phyloP scores from a whole-genome alignment of 768 basidiomycete species.

The Inosperma sp. region DNA sequence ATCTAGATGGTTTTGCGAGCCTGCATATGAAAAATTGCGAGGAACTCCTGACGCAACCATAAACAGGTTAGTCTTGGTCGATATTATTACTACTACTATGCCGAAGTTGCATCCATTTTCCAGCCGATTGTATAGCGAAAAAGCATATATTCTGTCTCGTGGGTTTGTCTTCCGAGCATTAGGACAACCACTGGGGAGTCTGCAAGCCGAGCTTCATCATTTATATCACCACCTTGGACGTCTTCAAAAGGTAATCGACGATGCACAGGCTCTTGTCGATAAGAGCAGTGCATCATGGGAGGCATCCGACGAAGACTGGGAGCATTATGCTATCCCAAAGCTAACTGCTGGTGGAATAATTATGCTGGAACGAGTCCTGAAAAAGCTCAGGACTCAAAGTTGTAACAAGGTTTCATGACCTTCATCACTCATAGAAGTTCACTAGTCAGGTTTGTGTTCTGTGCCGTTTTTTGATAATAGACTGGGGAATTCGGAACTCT shows the following conservation, averaged over 20 bases:
- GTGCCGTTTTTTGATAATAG: no score
- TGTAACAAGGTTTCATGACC: no score
- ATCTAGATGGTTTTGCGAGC: slow-evolving; percentile 82
- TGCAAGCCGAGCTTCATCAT: slow-evolving; percentile 70
- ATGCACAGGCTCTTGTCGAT: slow-evolving; percentile 59
- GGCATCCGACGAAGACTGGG: slow-evolving; percentile 30
- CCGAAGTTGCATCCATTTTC: slow-evolving; percentile 2
- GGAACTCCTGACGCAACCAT: slow-evolving; percentile 87
- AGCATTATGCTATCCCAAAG: slow-evolving; percentile 58
- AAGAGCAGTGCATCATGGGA: slow-evolving; percentile 49
- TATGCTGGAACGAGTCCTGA: slow-evolving; percentile 68
- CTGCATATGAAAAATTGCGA: slow-evolving; percentile 87
- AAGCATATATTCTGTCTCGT: slow-evolving; percentile 85
- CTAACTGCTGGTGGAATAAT: slow-evolving; percentile 78
- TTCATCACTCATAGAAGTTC: no score
- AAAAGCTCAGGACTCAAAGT: slow-evolving; percentile 47
- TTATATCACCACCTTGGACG: slow-evolving; percentile 63
- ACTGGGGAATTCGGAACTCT: no score
- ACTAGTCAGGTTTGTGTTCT: no score
- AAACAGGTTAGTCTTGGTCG: slow-evolving; percentile 55
- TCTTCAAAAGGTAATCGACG: slow-evolving; percentile 63
- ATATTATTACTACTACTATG: not conserved
- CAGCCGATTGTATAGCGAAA: slow-evolving; percentile 90
- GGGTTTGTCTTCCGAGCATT: slow-evolving; percentile 89
- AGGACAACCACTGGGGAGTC: slow-evolving; percentile 65